phyloP scores from a whole-genome alignment of 495 filamentous ascomycete species.

The Penicillium malachiteum region DNA sequence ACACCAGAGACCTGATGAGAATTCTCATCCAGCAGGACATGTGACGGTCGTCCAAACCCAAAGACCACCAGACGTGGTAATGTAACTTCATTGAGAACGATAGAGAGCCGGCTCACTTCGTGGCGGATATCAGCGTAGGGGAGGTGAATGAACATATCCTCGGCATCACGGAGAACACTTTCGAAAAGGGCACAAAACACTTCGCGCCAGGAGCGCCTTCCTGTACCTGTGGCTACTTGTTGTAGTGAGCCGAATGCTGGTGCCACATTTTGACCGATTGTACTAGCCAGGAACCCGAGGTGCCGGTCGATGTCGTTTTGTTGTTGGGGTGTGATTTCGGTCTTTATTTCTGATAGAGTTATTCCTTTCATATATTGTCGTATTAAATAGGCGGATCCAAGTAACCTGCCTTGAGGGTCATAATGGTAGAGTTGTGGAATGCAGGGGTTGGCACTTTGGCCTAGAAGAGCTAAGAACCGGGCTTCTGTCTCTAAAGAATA shows the following conservation, averaged over 20 bases:
- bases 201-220: constrained; percentile 58
- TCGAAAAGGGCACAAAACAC: constrained; percentile 63
- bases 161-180: constrained; percentile 62
- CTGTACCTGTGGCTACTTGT: constrained; percentile 46
- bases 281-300: constrained; percentile 33
- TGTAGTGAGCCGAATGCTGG: constrained; percentile 50
- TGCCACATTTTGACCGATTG: constrained; percentile 40
- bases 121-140: constrained; percentile 64
- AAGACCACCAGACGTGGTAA: constrained; percentile 57
- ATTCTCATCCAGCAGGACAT: constrained; percentile 56
- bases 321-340: constrained; percentile 35
- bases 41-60: constrained; percentile 53
- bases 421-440: constrained; percentile 54
- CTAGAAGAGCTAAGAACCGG: constrained; percentile 47
- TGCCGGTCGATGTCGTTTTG: constrained; percentile 45
- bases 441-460: constrained; percentile 42
- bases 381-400: constrained; percentile 50
- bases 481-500: constrained; percentile 57
- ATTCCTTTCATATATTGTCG: constrained; percentile 48
- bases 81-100: constrained; percentile 55
- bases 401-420: constrained; percentile 35
- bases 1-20: constrained; percentile 46
- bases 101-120: constrained; percentile 45
- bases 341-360: constrained; percentile 40
- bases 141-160: constrained; percentile 66